phyloP scores from a whole-genome alignment of 2,329 filamentous ascomycete species.

The Rhynchosporium secalis region DNA sequence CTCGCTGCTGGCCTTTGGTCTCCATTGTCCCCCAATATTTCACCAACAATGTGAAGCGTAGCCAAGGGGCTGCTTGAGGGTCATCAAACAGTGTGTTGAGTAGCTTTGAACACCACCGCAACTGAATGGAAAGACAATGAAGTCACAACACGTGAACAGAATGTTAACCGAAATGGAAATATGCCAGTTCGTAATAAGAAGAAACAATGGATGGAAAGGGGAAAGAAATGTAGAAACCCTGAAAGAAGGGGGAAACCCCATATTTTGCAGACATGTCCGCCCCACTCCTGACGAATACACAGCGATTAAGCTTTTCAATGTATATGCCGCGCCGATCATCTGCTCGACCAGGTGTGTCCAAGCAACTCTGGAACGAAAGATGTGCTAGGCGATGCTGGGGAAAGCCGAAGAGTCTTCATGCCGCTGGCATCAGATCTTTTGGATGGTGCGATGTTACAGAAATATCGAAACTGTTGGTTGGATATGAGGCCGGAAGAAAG shows the following conservation, averaged over 20 bases:
- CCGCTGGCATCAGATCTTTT: not conserved
- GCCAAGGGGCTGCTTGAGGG: not conserved
- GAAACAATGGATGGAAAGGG: not conserved
- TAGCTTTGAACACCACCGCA: not conserved
- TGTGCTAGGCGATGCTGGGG: slow-evolving; percentile 1
- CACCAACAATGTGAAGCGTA: not conserved
- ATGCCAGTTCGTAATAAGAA: not conserved
- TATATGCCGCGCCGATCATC: slow-evolving; percentile 4
- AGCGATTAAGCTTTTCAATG: slow-evolving; percentile 13
- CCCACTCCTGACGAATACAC: not conserved
- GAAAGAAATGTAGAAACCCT: not conserved
- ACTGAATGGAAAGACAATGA: not conserved
- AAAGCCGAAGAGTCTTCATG: slow-evolving; percentile 5
- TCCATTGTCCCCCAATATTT: slow-evolving; percentile 8
- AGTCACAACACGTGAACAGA: too few relatives aligned
- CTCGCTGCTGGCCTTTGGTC: slow-evolving; percentile 19
- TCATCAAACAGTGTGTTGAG: not conserved
- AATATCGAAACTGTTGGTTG: slow-evolving; percentile 2
- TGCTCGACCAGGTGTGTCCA: not conserved
- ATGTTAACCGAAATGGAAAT: not conserved
- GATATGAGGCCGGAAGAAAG: not conserved
- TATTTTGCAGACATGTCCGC: slow-evolving; percentile 7
- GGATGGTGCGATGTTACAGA: slow-evolving; percentile 6
- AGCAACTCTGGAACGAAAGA: slow-evolving; percentile 2
- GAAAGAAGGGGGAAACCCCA: slow-evolving; percentile 2